phyloP scores from a whole-genome alignment of 495 filamentous ascomycete species.

The Halenospora varia region DNA sequence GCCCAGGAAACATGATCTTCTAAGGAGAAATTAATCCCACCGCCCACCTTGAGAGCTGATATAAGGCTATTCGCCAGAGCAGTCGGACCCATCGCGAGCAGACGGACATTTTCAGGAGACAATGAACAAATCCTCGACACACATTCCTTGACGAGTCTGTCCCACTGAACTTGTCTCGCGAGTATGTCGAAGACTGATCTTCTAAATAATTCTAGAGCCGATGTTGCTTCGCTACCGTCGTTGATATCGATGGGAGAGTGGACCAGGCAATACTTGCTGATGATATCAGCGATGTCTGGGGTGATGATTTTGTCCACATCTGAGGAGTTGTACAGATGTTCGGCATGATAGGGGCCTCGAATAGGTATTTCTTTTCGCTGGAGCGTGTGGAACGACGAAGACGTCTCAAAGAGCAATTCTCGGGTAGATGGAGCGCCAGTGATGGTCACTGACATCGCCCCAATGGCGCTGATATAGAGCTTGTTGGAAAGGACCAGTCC shows the following conservation, averaged over 20 bases:
- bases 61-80: slow-evolving; percentile 32
- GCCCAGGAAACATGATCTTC: slow-evolving; percentile 39
- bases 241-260: slow-evolving; percentile 3
- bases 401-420: slow-evolving; percentile 50
- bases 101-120: neutral
- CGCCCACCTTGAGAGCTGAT: slow-evolving; percentile 35
- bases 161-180: slow-evolving; percentile 7
- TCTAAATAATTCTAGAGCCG: slow-evolving; percentile 11
- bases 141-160: slow-evolving; percentile 4
- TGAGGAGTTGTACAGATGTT: slow-evolving; percentile 54
- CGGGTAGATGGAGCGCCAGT: slow-evolving; percentile 72
- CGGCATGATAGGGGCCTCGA: slow-evolving; percentile 77
- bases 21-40: slow-evolving; percentile 36
- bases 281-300: neutral
- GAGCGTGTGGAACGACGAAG: slow-evolving; percentile 49
- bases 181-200: slow-evolving; percentile 12
- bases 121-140: slow-evolving; percentile 4
- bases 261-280: slow-evolving; percentile 4
- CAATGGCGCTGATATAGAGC: slow-evolving; percentile 73
- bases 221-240: neutral
- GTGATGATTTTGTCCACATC: slow-evolving; percentile 12
- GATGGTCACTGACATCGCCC: slow-evolving; percentile 64
- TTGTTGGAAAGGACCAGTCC: slow-evolving; percentile 56
- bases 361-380: slow-evolving; percentile 56
- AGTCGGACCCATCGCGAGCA: slow-evolving; percentile 12